phyloP scores from a whole-genome alignment of 305 asterid genomes.

The Withania somnifera region DNA sequence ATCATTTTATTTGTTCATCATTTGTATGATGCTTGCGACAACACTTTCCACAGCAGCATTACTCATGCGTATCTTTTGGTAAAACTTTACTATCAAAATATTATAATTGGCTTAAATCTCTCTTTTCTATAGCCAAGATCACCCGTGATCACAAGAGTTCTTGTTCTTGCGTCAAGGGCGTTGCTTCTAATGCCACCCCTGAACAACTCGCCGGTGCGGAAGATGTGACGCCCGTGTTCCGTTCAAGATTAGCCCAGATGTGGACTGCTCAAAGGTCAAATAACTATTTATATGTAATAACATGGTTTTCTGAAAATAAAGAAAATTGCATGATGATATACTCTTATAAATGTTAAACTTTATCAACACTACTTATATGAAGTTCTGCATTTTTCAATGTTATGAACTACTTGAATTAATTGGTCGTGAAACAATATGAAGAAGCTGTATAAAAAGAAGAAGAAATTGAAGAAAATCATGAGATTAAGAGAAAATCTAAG shows the following conservation, averaged over 20 bases:
- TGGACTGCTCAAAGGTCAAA: neutral
- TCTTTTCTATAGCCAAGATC: slow-evolving; percentile 5
- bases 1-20: neutral
- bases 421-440: no score
- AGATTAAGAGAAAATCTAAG: no score
- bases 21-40: neutral
- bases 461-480: no score
- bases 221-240: neutral
- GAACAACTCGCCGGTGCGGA: neutral
- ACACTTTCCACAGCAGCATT: neutral
- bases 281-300: neutral
- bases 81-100: slow-evolving; percentile 3
- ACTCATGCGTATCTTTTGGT: slow-evolving; percentile 1
- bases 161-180: neutral
- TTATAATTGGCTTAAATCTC: slow-evolving; percentile 11
- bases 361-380: no score
- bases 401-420: no score
- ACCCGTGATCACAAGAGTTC: slow-evolving; percentile 10
- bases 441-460: no score
- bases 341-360: no score
- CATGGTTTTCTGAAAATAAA: neutral
- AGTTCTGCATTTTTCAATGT: no score
- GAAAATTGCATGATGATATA: no score
- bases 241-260: neutral
- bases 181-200: neutral